phyloP scores from a whole-genome alignment of 2,329 filamentous ascomycete species.

The Triangularia verruculosa region DNA sequence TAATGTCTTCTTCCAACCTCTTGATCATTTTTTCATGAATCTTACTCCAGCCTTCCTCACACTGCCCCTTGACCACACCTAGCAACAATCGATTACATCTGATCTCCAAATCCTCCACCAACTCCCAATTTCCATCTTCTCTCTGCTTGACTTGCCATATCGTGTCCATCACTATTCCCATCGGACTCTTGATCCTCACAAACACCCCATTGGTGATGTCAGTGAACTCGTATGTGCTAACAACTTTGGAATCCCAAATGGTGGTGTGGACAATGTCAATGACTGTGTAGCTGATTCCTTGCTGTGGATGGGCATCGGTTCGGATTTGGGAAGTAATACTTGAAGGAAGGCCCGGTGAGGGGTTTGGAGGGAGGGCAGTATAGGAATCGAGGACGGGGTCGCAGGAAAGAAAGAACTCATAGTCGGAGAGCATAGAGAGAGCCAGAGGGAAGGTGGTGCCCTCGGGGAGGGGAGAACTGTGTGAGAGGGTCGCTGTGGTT shows the following conservation, averaged over 20 bases:
- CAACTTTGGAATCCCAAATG: slow-evolving; percentile 53
- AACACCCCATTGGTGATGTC: slow-evolving; percentile 49
- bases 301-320: slow-evolving; percentile 30
- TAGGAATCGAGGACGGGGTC: slow-evolving; percentile 50
- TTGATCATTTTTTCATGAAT: slow-evolving; percentile 50
- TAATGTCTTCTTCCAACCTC: slow-evolving; percentile 36
- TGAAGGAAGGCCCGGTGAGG: slow-evolving; percentile 27
- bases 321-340: slow-evolving; percentile 27
- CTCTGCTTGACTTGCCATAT: slow-evolving; percentile 42
- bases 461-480: slow-evolving; percentile 43
- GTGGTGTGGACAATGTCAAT: slow-evolving; percentile 50
- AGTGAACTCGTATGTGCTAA: slow-evolving; percentile 54
- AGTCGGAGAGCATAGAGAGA: slow-evolving; percentile 49
- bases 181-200: slow-evolving; percentile 49
- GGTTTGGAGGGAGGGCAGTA: slow-evolving; percentile 34
- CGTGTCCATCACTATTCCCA: slow-evolving; percentile 53
- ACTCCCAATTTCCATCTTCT: slow-evolving; percentile 33
- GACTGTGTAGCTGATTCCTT: slow-evolving; percentile 39
- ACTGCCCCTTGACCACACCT: slow-evolving; percentile 48
- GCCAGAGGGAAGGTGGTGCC: slow-evolving; percentile 36
- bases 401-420: slow-evolving; percentile 50
- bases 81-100: slow-evolving; percentile 49
- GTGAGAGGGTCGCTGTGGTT: slow-evolving; percentile 41
- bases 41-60: slow-evolving; percentile 48
- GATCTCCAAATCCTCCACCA: slow-evolving; percentile 51